Conservation (phyloP, 441 rosid species). For the Capsella rubella region DNA sequence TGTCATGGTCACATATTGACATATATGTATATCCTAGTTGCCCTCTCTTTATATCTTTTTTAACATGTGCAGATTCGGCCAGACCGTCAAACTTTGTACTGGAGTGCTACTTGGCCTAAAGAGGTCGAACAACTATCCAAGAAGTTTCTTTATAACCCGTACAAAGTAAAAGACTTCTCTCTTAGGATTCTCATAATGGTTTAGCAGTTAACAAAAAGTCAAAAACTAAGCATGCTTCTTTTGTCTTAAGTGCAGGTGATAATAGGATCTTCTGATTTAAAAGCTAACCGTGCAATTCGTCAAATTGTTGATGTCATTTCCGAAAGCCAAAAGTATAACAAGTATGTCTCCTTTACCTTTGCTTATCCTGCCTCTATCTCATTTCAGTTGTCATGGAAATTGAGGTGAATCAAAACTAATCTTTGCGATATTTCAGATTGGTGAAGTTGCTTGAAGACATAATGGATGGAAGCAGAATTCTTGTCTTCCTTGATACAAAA, state of each 20-base stretch:
- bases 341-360: slow-evolving; percentile 51
- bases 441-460: slow-evolving; percentile 96
- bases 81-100: slow-evolving; percentile 95
- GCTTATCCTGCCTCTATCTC: slow-evolving; percentile 13
- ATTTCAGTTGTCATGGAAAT: neutral
- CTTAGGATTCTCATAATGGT: neutral
- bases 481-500: slow-evolving; percentile 94
- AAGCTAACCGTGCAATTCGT: slow-evolving; percentile 93
- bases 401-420: slow-evolving; percentile 4
- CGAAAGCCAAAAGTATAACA: slow-evolving; percentile 92
- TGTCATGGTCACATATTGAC: neutral
- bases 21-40: slow-evolving; percentile 3
- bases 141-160: slow-evolving; percentile 91
- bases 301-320: slow-evolving; percentile 89
- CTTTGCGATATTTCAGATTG: slow-evolving; percentile 55
- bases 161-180: slow-evolving; percentile 67
- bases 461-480: slow-evolving; percentile 97
- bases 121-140: slow-evolving; percentile 92
- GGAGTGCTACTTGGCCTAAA: slow-evolving; percentile 99
- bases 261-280: slow-evolving; percentile 89
- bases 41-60: neutral
- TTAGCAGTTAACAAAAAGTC: slow-evolving; percentile 12
- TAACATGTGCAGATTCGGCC: slow-evolving; percentile 74
- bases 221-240: slow-evolving; percentile 21
- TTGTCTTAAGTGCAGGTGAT: slow-evolving; percentile 58